Evolutionary conservation across 352 stramenopile species (phyloP).

Genomic region (Globisporangium iwayamae): DNA sequence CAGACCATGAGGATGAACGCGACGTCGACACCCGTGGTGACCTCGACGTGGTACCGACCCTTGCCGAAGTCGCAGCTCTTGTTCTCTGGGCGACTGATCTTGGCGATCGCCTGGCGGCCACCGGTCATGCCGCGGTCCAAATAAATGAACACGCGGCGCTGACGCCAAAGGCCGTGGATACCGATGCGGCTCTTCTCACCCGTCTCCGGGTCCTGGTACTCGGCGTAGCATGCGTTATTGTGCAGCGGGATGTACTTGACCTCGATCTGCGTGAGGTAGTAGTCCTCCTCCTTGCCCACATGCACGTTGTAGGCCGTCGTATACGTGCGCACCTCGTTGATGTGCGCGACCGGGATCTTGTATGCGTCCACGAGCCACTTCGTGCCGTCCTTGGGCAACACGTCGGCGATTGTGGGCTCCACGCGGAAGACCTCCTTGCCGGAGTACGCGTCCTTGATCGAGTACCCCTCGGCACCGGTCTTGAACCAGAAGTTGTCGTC

Average conservation of each 20-base stretch:
- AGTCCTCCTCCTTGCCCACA: constrained; percentile 29
- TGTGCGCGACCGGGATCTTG: constrained; percentile 29
- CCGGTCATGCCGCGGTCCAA: constrained; percentile 21
- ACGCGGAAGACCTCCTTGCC: constrained; percentile 30
- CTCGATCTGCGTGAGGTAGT: constrained; percentile 24
- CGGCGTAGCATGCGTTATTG: constrained; percentile 26
- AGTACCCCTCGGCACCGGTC: constrained; percentile 18
- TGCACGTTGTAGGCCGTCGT: constrained; percentile 31
- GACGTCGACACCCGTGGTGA: constrained; percentile 14
- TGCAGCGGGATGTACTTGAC: constrained; percentile 32
- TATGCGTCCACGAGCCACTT: constrained; percentile 46
- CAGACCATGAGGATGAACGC: constrained; percentile 20
- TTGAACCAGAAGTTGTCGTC: constrained; percentile 35
- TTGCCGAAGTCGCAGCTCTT: constrained; percentile 17
- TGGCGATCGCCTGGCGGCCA: constrained; percentile 19
- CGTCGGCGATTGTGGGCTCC: constrained; percentile 22
- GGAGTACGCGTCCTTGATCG: constrained; percentile 26
- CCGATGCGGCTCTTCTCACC: constrained; percentile 18
- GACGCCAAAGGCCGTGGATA: constrained; percentile 26
- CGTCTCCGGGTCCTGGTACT: constrained; percentile 30
- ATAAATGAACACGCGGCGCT: constrained; percentile 24
- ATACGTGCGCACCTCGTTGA: constrained; percentile 15
- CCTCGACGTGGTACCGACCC: constrained; percentile 19
- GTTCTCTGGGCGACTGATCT: constrained; percentile 21
- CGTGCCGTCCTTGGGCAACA: constrained; percentile 19